phyloP scores from a whole-genome alignment of 495 filamentous ascomycete genomes.

The Sphaerosporella brunnea region DNA sequence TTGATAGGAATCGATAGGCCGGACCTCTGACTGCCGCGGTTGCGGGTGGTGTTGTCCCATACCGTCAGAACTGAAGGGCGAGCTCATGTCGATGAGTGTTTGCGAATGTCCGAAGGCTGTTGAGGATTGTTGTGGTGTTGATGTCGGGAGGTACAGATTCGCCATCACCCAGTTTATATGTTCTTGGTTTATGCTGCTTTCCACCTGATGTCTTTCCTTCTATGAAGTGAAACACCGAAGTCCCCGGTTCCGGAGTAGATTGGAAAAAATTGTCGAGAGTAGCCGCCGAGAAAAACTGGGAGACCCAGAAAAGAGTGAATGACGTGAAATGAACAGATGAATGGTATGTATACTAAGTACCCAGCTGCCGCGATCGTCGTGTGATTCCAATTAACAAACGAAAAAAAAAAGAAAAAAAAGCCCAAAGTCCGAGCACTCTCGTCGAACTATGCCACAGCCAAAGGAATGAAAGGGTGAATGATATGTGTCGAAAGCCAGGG shows the following conservation, averaged over 20 bases:
- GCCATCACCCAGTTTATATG: not conserved
- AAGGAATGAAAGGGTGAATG: constrained; percentile 5
- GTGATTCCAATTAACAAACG: not conserved
- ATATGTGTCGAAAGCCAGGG: not conserved
- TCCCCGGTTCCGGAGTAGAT: not conserved
- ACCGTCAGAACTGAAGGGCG: not conserved
- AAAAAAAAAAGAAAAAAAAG: not conserved
- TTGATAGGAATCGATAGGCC: constrained; percentile 9
- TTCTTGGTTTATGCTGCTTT: not conserved
- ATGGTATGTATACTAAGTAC: too few relatives aligned
- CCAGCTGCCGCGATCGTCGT: not conserved
- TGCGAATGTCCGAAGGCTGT: not conserved
- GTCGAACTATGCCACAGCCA: not conserved
- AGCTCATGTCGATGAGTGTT: not conserved
- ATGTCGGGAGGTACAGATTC: not conserved
- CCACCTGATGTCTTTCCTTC: not conserved
- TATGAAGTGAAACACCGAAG: not conserved
- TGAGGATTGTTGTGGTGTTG: not conserved
- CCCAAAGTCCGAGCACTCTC: not conserved
- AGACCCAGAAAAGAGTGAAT: too few relatives aligned
- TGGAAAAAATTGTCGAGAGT: too few relatives aligned
- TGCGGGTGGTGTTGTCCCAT: constrained; percentile 1
- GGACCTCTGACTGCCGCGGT: not conserved
- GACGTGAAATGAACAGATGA: too few relatives aligned
- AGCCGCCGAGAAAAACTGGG: too few relatives aligned